phyloP scores from a whole-genome alignment of 1,284 basidiomycete species.

The Neonothopanus nambi region DNA sequence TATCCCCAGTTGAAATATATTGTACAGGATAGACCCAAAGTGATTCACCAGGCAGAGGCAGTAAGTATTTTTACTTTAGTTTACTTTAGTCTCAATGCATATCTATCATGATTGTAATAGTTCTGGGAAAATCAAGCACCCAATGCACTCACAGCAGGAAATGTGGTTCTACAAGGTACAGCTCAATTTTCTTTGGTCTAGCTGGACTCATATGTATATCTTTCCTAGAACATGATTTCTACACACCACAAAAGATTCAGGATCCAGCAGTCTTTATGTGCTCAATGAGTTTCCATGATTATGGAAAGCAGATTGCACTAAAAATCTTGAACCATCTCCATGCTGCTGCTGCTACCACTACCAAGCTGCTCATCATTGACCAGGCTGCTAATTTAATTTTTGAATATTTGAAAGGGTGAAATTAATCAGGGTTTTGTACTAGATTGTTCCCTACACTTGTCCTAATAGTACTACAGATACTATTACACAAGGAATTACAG shows the following conservation, averaged over 20 bases:
- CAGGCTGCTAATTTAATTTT: neutral
- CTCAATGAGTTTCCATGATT: slow-evolving; percentile 17
- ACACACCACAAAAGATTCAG: slow-evolving; percentile 13
- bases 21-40: slow-evolving; percentile 30
- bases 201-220: neutral
- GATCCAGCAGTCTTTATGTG: slow-evolving; percentile 13
- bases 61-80: neutral
- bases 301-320: neutral
- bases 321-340: slow-evolving; percentile 15
- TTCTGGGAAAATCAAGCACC: slow-evolving; percentile 14
- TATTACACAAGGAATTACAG: slow-evolving; percentile 9
- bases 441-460: slow-evolving; percentile 18
- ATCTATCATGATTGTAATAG: neutral
- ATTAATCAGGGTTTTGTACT: neutral
- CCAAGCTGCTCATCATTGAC: slow-evolving; percentile 12
- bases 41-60: slow-evolving; percentile 23
- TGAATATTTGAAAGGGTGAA: neutral
- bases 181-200: neutral
- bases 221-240: slow-evolving; percentile 15
- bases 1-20: slow-evolving; percentile 28
- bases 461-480: neutral
- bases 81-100: neutral
- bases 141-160: slow-evolving; percentile 3
- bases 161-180: slow-evolving; percentile 14
- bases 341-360: slow-evolving; percentile 12